These are phyloP conservation scores for Cercospora sesami DNA, from an alignment of 2,329 filamentous ascomycete species.

Conservation along the genomic window DNA sequence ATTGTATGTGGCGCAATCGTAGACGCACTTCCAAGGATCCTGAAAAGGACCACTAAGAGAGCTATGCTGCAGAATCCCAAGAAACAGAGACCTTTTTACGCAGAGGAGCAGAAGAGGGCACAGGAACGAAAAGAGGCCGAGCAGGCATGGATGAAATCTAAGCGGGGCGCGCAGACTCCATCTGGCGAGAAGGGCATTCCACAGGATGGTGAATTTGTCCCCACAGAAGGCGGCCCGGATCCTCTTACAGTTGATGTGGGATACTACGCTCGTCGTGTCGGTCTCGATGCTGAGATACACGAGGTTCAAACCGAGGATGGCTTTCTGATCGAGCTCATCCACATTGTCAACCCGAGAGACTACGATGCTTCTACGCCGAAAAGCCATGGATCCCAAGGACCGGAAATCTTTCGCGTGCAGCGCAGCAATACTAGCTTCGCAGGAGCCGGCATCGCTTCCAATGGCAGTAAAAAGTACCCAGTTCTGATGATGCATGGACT, in stretches of 20 bases:
- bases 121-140: slow-evolving; percentile 59
- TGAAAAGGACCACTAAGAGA: slow-evolving; percentile 53
- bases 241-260: slow-evolving; percentile 71
- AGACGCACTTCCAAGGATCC: slow-evolving; percentile 60
- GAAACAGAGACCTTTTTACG: slow-evolving; percentile 64
- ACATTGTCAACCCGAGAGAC: slow-evolving; percentile 80
- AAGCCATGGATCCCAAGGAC: slow-evolving; percentile 57
- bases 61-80: slow-evolving; percentile 63
- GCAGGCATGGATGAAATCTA: slow-evolving; percentile 60
- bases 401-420: slow-evolving; percentile 57
- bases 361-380: slow-evolving; percentile 55
- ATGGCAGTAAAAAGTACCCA: slow-evolving; percentile 65
- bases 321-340: slow-evolving; percentile 85
- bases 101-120: slow-evolving; percentile 67
- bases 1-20: slow-evolving; percentile 75
- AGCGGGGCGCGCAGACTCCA: slow-evolving; percentile 47
- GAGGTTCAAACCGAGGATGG: slow-evolving; percentile 91
- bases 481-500: slow-evolving; percentile 86
- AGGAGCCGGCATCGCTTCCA: slow-evolving; percentile 39
- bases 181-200: slow-evolving; percentile 45
- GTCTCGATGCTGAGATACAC: slow-evolving; percentile 79
- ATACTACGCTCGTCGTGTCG: slow-evolving; percentile 85
- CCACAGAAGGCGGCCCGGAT: slow-evolving; percentile 78
- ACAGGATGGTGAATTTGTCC: slow-evolving; percentile 54
- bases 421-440: slow-evolving; percentile 29